A percentile compares a stretch with the other conserved stretches of the same genome.
These are phyloP conservation scores for Rhynchospora tenuis DNA, from an alignment of 176 grass and related monocot genomes.

Conservation along the genomic window DNA sequence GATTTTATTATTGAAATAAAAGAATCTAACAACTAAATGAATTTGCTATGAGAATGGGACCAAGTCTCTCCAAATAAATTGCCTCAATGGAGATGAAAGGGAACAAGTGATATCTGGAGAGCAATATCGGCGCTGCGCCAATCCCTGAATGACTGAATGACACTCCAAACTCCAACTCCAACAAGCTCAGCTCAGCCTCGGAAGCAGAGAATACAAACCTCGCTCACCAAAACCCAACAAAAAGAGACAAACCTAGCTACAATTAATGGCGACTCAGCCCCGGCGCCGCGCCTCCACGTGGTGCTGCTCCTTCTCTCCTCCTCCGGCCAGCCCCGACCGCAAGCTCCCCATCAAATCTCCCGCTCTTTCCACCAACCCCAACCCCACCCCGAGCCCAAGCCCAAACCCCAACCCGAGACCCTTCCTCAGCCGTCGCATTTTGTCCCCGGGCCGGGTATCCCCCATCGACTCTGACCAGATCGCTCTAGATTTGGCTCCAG, in stretches of 20 bases:
- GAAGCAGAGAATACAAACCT: neutral
- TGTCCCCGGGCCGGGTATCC: conserved; percentile 86
- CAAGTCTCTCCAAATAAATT: neutral
- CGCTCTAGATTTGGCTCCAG: neutral
- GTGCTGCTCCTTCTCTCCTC: conserved; percentile 25
- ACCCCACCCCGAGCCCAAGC: neutral
- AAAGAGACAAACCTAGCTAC: neutral
- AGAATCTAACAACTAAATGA: too few relatives aligned
- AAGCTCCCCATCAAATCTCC: conserved; percentile 11
- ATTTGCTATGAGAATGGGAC: too few relatives aligned
- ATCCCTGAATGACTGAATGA: neutral
- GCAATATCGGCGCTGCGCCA: neutral
- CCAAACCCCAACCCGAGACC: conserved; percentile 21
- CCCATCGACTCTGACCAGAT: conserved; percentile 68
- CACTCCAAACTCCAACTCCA: neutral
- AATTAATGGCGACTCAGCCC: conserved; percentile 21
- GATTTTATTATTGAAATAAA: too few relatives aligned
- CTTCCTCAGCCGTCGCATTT: conserved; percentile 78
- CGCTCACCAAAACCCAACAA: too few relatives aligned
- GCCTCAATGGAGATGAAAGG: neutral
- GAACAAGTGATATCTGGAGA: neutral
- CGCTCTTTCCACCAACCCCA: neutral
- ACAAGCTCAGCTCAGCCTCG: neutral
- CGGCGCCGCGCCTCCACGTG: conserved; percentile 21
- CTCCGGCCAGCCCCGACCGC: conserved; percentile 7